A percentile compares a stretch with the other conserved stretches of the same genome.
These are phyloP conservation scores for Schizopora paradoxa DNA, from an alignment of 1,284 basidiomycete species.

Conservation along the genomic window DNA sequence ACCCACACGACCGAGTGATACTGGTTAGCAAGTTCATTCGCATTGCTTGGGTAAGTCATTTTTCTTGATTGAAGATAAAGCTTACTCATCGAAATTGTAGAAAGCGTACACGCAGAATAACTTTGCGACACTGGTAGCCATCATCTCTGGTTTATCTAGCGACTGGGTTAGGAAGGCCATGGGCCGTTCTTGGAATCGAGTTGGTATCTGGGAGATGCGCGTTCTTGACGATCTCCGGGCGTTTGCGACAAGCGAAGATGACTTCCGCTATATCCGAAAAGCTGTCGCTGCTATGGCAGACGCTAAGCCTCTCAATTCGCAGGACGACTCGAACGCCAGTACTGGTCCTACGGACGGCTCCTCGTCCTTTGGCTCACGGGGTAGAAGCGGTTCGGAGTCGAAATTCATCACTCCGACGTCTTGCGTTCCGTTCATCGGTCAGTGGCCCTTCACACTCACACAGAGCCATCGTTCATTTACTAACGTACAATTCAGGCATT, in stretches of 20 bases:
- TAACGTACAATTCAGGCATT: constrained; percentile 57
- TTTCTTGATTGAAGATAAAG: constrained; percentile 9
- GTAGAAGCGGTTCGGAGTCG: constrained; percentile 41
- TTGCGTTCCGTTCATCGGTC: constrained; percentile 78
- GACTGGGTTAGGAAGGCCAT: constrained; percentile 70
- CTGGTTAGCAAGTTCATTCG: constrained; percentile 80
- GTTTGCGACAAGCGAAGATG: constrained; percentile 62
- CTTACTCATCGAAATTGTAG: constrained; percentile 34
- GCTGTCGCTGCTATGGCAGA: constrained; percentile 62
- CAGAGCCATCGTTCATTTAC: background rate
- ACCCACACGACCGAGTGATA: constrained; percentile 57
- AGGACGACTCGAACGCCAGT: constrained; percentile 43
- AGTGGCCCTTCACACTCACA: constrained; percentile 25
- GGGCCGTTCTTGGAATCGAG: constrained; percentile 59
- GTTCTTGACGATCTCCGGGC: constrained; percentile 72
- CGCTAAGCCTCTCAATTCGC: constrained; percentile 50
- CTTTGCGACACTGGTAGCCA: constrained; percentile 77
- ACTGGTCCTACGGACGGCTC: constrained; percentile 35
- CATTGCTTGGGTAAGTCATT: constrained; percentile 71
- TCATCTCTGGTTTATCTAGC: constrained; percentile 74
- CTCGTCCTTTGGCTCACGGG: constrained; percentile 28
- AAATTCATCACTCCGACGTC: constrained; percentile 39
- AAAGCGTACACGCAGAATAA: constrained; percentile 81
- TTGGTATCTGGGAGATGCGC: constrained; percentile 71
- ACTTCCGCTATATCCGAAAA: constrained; percentile 73